Evolutionary conservation across 768 basidiomycete genomes (phyloP).

Genomic region (Hirschioporus abietinus): DNA sequence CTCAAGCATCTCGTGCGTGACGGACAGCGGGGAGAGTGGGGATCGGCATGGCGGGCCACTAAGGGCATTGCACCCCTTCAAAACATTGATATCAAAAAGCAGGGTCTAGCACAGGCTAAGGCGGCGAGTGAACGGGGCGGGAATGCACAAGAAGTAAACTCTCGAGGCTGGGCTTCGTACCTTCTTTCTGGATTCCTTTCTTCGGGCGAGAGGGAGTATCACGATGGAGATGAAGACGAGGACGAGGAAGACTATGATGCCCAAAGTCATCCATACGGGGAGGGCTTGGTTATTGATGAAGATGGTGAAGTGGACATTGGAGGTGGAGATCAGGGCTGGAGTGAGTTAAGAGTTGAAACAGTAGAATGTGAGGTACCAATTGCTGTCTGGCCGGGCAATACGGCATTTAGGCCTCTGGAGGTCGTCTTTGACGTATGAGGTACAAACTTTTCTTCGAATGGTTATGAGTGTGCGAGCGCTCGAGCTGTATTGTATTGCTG

Average conservation of each 20-base stretch:
- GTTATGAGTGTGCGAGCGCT: not conserved
- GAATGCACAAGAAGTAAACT: slow-evolving; percentile 23
- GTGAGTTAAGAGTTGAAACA: slow-evolving; percentile 67
- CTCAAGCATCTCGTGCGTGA: slow-evolving; percentile 51
- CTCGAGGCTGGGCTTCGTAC: slow-evolving; percentile 33
- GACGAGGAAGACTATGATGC: slow-evolving; percentile 27
- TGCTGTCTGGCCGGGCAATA: slow-evolving; percentile 84
- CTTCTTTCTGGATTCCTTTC: slow-evolving; percentile 36
- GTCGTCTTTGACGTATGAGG: slow-evolving; percentile 69
- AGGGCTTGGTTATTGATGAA: slow-evolving; percentile 44
- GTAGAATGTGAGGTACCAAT: slow-evolving; percentile 95
- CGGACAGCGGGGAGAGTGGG: slow-evolving; percentile 66
- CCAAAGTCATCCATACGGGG: slow-evolving; percentile 29
- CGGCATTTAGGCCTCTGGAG: slow-evolving; percentile 73
- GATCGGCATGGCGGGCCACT: slow-evolving; percentile 58
- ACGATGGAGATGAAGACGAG: slow-evolving; percentile 48
- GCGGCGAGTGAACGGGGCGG: slow-evolving; percentile 31
- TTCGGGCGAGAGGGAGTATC: slow-evolving; percentile 42
- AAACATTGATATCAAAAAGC: slow-evolving; percentile 30
- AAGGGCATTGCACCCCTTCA: slow-evolving; percentile 44
- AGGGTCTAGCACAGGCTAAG: slow-evolving; percentile 11
- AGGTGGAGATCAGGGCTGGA: slow-evolving; percentile 59
- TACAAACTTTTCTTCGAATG: not conserved
- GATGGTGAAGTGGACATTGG: slow-evolving; percentile 49
- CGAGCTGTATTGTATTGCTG: not conserved